These are phyloP conservation scores for Fusarium subglutinans DNA, from an alignment of 2,329 filamentous ascomycete species.

Conservation along the genomic window DNA sequence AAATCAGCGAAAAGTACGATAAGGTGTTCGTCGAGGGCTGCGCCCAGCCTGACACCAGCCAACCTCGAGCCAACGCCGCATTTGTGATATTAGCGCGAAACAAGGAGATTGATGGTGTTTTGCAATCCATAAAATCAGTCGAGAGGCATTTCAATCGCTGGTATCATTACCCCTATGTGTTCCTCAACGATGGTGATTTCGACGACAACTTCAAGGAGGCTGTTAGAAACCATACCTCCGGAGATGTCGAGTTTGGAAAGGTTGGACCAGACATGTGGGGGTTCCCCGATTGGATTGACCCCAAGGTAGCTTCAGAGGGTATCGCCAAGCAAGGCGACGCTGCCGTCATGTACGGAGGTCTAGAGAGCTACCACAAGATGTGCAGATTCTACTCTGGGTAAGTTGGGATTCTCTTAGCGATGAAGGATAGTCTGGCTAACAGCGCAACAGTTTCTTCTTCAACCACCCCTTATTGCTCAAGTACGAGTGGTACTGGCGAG, in stretches of 20 bases:
- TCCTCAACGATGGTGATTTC: conserved; percentile 97
- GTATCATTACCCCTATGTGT: conserved; percentile 99
- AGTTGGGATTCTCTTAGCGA: conserved; percentile 43
- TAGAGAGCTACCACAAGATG: conserved; percentile 99
- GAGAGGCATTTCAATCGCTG: conserved; percentile 99
- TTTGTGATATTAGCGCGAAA: conserved; percentile 97
- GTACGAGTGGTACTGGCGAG: conserved; percentile 99
- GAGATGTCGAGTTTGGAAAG: conserved; percentile 89
- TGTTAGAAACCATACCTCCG: conserved; percentile 89
- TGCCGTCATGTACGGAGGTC: conserved; percentile 98
- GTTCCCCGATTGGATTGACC: conserved; percentile 95
- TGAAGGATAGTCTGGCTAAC: conserved; percentile 34
- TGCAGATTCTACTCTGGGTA: conserved; percentile 98
- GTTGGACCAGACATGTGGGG: conserved; percentile 94
- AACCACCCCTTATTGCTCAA: conserved; percentile 94
- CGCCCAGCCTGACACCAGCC: conserved; percentile 78
- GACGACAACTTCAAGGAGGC: conserved; percentile 92
- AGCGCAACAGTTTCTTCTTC: conserved; percentile 79
- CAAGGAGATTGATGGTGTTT: conserved; percentile 93
- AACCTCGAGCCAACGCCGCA: conserved; percentile 88
- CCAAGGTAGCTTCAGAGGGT: conserved; percentile 92
- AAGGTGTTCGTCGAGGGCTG: conserved; percentile 96
- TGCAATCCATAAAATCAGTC: conserved; percentile 97
- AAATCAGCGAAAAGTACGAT: conserved; percentile 97
- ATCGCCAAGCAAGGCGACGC: conserved; percentile 96